Base-by-base conservation (phyloP, 1,284 basidiomycete species). In the Rhizopogon parksii region DNA sequence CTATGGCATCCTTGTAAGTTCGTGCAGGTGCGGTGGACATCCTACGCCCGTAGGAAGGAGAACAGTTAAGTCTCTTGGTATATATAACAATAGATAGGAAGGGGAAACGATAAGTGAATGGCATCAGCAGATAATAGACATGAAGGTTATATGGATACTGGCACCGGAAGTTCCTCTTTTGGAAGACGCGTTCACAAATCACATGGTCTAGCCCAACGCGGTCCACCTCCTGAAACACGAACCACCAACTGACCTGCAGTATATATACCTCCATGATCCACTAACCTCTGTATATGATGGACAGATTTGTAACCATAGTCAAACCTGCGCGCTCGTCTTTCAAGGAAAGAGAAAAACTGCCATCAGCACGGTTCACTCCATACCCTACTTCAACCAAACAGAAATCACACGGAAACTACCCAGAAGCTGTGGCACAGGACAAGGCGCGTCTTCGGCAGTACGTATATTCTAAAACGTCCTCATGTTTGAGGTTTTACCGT, bases 1-100 rank as follows among this genome's bases (percentile, higher is more conserved):
- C 79, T 58, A 99, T 81, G 0, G 96, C 96, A 56, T 94, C 88
- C 59, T 78, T 72, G 62, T 90, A 90, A 2, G 81, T 76, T 59
- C 77, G 72, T 43, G 73, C 71, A n/a, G 30, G 8, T 49, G 40
- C 49, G 46, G 36, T 50, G 2, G 82, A 75, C 76, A 82, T 79
- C 36, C 47, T 60, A 55, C 75, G 67, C 40, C 56, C 59, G 51
- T 45, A 35, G 14, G 51, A 34, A 19, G 2, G 30, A 42, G 11
- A 42, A 19, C 9, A 15, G 27, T 43, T 17, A 8, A 42, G 15
- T 30, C 15, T 43, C 27, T 34, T 19, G 12, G 14, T 21, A 34
- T 45, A 30, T 9, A 21, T 1, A 32, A 6, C 30, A 19, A 32
- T 32, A 32, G 42, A 32, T 43, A 27, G 40, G 27, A 43, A 30